Base-by-base conservation (phyloP, 768 basidiomycete genomes). In the Xerocomellus amylosporus region DNA sequence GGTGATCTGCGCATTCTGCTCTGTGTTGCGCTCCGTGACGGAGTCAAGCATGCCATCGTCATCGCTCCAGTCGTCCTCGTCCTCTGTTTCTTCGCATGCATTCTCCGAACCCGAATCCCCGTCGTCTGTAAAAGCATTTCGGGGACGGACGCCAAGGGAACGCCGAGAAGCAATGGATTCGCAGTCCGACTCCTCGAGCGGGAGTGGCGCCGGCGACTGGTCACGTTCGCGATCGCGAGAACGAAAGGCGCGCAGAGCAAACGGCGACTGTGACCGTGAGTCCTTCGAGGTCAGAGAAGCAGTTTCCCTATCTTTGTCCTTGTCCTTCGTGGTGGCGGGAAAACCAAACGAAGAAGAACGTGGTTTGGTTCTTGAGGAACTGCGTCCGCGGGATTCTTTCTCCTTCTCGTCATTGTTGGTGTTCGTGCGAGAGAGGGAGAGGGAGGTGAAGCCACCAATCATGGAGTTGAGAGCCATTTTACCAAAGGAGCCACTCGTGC, bases 21-120 rank as follows among this genome's bases (percentile, higher is more conserved):
- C 89, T 1, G 94, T 96, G 70, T 98, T 98, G 61, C 83, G 79
- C 68, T 89, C 88, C 0, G 94, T 98, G 60, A 89, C 76, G 36
- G 84, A 79, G 71, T 96, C 91, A 56, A 93, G 87, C 17, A 73
- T 71, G 30, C 50, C 62, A 55, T 81, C 79, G 26, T 81, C 82
- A 38, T 83, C 82, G 55, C 80, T 81, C 72, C 80, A 84, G 17
- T 82, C 80, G 41, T 83, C 83, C 7, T 79, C 80, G 4, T 78
- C 79, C 46, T 84, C 81, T 1, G 74, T 75, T 38, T 79, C 78
- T 24, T 72, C 76, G 9, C 69, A 75, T 6, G 71, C 74, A 0
- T 72, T 74, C 63, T 87, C 90, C 58, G 84, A 88, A 58, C 79
- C 87, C n/a, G 83, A 87, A 67, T 80, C 80, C 30, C 74, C 76